phyloP scores from a whole-genome alignment of 129 eudicot genomes.

The Saposhnikovia divaricata region DNA sequence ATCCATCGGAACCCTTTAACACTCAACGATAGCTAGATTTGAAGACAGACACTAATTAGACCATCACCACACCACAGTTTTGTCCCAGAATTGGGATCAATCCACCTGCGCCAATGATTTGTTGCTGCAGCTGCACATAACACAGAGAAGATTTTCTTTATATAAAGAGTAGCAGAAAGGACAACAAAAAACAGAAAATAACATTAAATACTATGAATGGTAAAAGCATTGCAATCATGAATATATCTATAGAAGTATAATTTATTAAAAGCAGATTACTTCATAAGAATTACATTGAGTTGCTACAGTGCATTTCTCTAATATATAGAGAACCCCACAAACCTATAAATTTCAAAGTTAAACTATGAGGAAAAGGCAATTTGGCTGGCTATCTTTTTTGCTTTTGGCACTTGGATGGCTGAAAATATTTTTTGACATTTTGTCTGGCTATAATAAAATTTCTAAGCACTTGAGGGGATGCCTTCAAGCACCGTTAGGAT shows the following conservation, averaged over 20 bases:
- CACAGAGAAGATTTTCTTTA: not conserved
- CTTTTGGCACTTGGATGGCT: no score
- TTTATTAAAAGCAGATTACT: not conserved
- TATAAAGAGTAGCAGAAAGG: not conserved
- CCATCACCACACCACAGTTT: not conserved
- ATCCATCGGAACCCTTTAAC: no score
- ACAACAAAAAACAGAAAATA: not conserved
- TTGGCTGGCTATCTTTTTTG: no score
- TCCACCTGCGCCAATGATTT: not conserved
- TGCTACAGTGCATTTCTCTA: not conserved
- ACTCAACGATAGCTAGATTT: no score
- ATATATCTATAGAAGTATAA: not conserved
- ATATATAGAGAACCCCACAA: not conserved
- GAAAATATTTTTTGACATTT: no score
- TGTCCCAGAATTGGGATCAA: not conserved
- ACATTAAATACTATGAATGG: not conserved
- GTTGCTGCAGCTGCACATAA: not conserved
- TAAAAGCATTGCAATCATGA: not conserved
- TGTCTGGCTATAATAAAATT: no score
- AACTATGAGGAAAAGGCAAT: no score
- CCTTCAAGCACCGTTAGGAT: no score
- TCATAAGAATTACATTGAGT: not conserved
- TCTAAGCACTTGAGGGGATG: no score
- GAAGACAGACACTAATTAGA: no score
- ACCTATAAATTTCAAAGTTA: not conserved